Evolutionary conservation across 139 green algal species (phyloP).

Genomic region (Chlamydomonas sp.): DNA sequence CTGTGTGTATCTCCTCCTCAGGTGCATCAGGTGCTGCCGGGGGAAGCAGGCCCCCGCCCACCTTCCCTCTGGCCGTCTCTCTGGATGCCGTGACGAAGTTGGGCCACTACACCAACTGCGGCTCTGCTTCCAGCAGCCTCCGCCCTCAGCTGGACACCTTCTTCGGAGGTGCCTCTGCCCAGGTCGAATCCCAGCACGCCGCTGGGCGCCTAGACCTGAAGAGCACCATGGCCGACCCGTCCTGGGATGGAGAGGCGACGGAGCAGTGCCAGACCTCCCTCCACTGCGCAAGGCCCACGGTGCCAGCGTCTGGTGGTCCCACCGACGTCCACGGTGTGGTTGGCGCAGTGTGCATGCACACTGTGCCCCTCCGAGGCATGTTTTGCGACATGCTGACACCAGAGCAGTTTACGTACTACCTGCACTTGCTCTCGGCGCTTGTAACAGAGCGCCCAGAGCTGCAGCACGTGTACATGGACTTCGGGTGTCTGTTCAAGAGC

Average conservation of each 20-base stretch:
- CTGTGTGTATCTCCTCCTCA: no score
- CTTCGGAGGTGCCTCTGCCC: background rate
- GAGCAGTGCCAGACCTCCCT: background rate
- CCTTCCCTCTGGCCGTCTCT: background rate
- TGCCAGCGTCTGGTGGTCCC: no score
- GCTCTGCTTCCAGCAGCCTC: background rate
- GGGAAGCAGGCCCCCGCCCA: no score
- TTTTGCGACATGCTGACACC: constrained; percentile 16
- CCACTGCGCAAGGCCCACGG: background rate
- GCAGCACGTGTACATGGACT: background rate
- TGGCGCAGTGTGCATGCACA: background rate
- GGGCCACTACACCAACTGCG: constrained; percentile 9
- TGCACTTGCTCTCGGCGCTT: constrained; percentile 7
- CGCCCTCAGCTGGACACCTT: background rate
- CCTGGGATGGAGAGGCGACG: background rate
- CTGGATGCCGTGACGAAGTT: constrained; percentile 18
- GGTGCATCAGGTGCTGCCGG: no score
- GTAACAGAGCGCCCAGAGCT: background rate
- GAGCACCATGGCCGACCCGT: no score
- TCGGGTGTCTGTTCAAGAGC: no score
- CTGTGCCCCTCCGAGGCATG: background rate
- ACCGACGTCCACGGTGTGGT: constrained; percentile 12
- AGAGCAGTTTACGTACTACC: constrained; percentile 35
- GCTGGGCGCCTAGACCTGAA: no score
- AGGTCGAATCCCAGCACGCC: background rate